Percentiles rank a stretch among this genome's conserved stretches.
Evolutionary conservation across 805 yeast genomes (phyloP).

Genomic region (Teunomyces panamensis): DNA sequence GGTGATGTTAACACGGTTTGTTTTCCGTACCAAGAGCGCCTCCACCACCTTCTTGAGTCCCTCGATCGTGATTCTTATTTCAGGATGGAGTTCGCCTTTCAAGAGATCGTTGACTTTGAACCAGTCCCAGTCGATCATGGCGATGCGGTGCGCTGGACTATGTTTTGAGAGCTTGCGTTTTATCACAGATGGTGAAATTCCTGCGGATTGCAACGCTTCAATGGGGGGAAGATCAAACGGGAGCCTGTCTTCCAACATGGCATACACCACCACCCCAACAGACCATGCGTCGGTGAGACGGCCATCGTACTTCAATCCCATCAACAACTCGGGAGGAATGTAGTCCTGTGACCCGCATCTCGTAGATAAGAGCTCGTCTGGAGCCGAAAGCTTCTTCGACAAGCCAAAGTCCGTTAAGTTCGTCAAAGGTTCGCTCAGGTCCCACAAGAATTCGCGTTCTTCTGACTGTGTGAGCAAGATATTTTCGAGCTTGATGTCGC

Average conservation of each 20-base stretch:
- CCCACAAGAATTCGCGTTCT: conserved; percentile 17
- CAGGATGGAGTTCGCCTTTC: conserved; percentile 8
- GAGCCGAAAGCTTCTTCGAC: conserved; percentile 63
- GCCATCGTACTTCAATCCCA: conserved; percentile 93
- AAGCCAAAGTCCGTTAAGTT: conserved; percentile 88
- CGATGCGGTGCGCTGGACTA: conserved; percentile 82
- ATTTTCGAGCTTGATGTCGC: conserved; percentile 91
- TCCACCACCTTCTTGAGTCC: conserved; percentile 31
- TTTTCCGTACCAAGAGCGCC: conserved; percentile 35
- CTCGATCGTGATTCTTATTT: conserved; percentile 15
- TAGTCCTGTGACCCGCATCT: conserved; percentile 97
- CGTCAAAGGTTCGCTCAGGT: conserved; percentile 35
- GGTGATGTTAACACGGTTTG: conserved; percentile 23
- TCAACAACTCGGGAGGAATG: conserved; percentile 87
- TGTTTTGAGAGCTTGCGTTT: conserved; percentile 43
- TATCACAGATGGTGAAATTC: conserved; percentile 39
- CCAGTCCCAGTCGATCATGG: conserved; percentile 94
- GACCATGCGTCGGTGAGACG: conserved; percentile 93
- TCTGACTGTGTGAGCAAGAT: conserved; percentile 46
- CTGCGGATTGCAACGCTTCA: conserved; percentile 23
- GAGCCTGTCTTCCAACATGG: conserved; percentile 77
- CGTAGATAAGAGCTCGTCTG: conserved; percentile 67
- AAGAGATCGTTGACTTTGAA: conserved; percentile 30
- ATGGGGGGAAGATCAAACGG: conserved; percentile 89
- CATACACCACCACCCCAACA: conserved; percentile 84